A percentile compares a stretch with the other conserved stretches of the same genome.
These are phyloP conservation scores for Elongisporangium senticosum DNA, from an alignment of 352 stramenopile species.

Conservation along the genomic window DNA sequence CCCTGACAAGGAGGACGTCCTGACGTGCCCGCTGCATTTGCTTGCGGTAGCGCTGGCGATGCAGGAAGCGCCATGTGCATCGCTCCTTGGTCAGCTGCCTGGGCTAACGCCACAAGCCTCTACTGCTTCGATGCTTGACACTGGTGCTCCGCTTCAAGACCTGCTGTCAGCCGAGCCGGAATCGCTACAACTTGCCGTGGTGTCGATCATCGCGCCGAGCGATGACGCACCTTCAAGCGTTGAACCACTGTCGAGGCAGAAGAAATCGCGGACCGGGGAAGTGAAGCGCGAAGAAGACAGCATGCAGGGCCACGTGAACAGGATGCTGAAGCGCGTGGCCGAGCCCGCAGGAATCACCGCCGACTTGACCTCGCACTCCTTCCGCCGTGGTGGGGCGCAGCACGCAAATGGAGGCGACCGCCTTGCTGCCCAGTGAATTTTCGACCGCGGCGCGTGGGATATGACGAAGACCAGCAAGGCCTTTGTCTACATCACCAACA, in stretches of 20 bases:
- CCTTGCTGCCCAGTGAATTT: constrained; percentile 19
- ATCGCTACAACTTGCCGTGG: too few relatives aligned
- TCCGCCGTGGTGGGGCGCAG: constrained; percentile 15
- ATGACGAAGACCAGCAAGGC: constrained; percentile 21
- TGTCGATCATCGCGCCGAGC: too few relatives aligned
- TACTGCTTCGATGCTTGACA: too few relatives aligned
- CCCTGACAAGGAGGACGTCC: constrained; percentile 1
- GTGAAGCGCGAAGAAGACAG: background rate
- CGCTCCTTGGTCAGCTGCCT: background rate
- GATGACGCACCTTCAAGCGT: too few relatives aligned
- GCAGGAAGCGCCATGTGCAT: background rate
- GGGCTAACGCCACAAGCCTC: too few relatives aligned
- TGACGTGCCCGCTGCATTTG: constrained; percentile 1
- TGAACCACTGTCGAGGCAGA: too few relatives aligned
- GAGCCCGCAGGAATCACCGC: background rate
- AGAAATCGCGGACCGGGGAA: background rate
- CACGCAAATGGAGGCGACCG: constrained; percentile 15
- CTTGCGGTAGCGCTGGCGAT: background rate
- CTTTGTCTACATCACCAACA: constrained; percentile 21
- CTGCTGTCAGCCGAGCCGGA: constrained; percentile 1
- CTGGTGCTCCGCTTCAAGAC: constrained; percentile 1
- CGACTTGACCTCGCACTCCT: constrained; percentile 20
- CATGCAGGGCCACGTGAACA: constrained; percentile 2
- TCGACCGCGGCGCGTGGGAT: constrained; percentile 25
- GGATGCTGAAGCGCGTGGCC: background rate